These are phyloP conservation scores for Blepharisma undulans DNA, from an alignment of 169 alveolate species.

Conservation along the genomic window DNA sequence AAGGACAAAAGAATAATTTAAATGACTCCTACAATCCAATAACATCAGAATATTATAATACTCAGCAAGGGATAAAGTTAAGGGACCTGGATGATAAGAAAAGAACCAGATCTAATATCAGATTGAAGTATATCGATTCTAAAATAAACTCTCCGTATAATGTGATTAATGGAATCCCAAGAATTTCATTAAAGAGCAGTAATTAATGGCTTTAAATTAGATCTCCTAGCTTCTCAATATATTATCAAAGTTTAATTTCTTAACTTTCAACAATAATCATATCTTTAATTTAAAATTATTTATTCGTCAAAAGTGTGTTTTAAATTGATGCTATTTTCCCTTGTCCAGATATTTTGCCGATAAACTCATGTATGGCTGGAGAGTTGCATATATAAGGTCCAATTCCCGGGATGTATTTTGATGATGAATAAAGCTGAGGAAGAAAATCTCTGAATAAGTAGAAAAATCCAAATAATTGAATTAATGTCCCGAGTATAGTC, in stretches of 20 bases:
- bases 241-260: too few relatives aligned
- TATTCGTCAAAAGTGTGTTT: neutral
- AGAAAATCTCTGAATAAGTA: conserved; percentile 40
- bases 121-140: conserved; percentile 81
- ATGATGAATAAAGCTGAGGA: conserved; percentile 36
- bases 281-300: neutral
- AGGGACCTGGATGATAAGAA: conserved; percentile 80
- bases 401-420: conserved; percentile 37
- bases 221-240: too few relatives aligned
- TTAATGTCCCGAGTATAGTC: neutral
- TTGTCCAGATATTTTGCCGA: conserved; percentile 18
- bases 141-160: conserved; percentile 81
- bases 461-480: conserved; percentile 29
- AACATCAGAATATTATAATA: conserved; percentile 76
- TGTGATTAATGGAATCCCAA: conserved; percentile 75
- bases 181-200: conserved; percentile 26
- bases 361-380: neutral
- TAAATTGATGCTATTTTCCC: neutral
- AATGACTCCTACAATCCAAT: conserved; percentile 85
- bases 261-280: neutral
- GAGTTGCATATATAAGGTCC: conserved; percentile 41
- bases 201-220: too few relatives aligned
- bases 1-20: conserved; percentile 76
- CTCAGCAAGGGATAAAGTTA: conserved; percentile 74
- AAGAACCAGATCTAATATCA: conserved; percentile 76